Base-by-base conservation (phyloP, 768 basidiomycete species). In the Suillus placidus region DNA sequence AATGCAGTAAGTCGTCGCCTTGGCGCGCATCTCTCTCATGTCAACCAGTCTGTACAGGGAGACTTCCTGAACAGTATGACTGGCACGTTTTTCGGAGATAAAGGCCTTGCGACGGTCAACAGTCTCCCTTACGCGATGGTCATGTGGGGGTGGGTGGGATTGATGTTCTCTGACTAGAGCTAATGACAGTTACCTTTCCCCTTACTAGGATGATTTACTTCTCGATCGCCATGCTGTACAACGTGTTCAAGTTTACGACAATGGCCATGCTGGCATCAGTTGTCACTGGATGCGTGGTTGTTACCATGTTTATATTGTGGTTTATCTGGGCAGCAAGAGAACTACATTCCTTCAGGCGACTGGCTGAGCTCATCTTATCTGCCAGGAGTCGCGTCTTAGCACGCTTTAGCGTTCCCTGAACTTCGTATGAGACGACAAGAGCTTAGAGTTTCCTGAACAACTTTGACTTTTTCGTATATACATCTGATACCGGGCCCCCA, bases 111-210 rank as follows among this genome's bases (percentile, higher is more conserved):
- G 7, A 75, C 85, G 20, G 66, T 85, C 67, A 83, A 83, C 66
- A 81, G 82, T 64, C 68, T 86, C 32, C 84, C 85, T 1, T 84
- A 83, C 62, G 82, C 84, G 6, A 68, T 85, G 32, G 74, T 85
- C 38, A 81, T 85, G 75, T 86, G 84, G 84, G 80, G 79, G 84
- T 85, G 69, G 70, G 84, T 79, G 6, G 13, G 20, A 26, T 57
- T 0, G 23, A 16, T 40, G 16, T 26, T 30, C 8, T 18, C 32
- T 14, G 30, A n/a, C 20, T 13, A 7, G 12, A 8, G 16, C 26
- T 34, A 42, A 43, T 54, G 6, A 8, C 35, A 26, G 47, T 43
- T 23, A 23, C 42, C 1, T 40, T 42, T 3, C 47, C 47, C 4
- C 26, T 57, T 14, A 40, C 34, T 52, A 66, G 66, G 20, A 67